Evolutionary conservation across 1,284 basidiomycete genomes (phyloP), one percentile per base, ranked within the genome.

Genomic region (Mrakiaceae sp.): DNA sequence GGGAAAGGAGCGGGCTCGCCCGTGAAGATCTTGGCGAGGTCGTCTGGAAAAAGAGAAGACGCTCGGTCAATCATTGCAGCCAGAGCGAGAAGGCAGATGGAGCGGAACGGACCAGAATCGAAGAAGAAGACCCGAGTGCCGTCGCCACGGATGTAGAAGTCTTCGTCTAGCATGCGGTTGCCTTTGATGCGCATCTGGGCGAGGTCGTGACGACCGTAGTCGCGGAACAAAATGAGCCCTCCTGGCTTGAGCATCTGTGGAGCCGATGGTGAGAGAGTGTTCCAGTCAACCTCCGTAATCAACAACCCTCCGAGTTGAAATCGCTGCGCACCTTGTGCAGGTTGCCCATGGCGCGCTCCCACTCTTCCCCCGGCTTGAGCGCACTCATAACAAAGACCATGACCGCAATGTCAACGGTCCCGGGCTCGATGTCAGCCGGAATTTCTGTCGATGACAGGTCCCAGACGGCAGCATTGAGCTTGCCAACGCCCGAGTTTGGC

Each of bases 121-220:
- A 97, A 97, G 74, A 96, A 97, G 75, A 96, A 97, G 0, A 97
- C 94, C 48, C 96, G 81, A 0, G 95, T 98, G 69, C 94, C 95
- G 76, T 98, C 95, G 1, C 95, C 95, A 58, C 95, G 83, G 60
- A 94, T 87, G 72, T 97, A 97, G 69, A 95, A 89, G 74, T 95
- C 94, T 60, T 95, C 91, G 51, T 90, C 87, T 12, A 98, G 81
- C 68, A 98, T 81, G 44, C 96, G 81, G 2, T 87, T 85, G 16
- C 83, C 82, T 75, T 91, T 95, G 81, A 98, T 97, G 4, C 96
- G 81, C 40, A 99, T 79, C 76, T 98, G 95, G 0, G 93, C 88
- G 60, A 92, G 82, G 74, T 99, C 96, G 74, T 98, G 84, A 42
- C 96, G 83, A 0, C 93, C 96, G 72, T 98, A 99, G 74, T 99